Base-by-base conservation (phyloP, 2,329 filamentous ascomycete genomes). In the Colletotrichum australisinense region DNA sequence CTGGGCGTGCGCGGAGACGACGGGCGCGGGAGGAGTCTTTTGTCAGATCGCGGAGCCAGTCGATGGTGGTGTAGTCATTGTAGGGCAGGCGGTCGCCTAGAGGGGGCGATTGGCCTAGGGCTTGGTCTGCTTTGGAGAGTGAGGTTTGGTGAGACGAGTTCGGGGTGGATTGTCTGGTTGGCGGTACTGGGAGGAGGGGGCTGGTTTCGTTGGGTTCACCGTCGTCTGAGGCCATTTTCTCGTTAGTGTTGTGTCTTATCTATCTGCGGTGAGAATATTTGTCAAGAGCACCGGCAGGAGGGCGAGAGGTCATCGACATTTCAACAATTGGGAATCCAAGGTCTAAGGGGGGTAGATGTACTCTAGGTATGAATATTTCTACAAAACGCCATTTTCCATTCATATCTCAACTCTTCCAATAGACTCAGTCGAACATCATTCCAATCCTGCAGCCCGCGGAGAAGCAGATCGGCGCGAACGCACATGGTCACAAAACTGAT, bases 11-110 rank as follows among this genome's bases (percentile, higher is more conserved):
- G 3, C 38, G 59, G 7, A 73, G 30, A 14, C 55, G 35, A 35
- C 58, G 69, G 67, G 79, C 80, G 11, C 81, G 82, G 80, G 67
- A 85, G 83, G n/a, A 88, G 76, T 90, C 88, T 80, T 89, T 90
- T 78, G 90, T 87, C 69, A 91, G 79, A 76, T 90, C 88, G 78
- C 90, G 89, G 11, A 91, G 82, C 89, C 89, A 91, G 79, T 92
- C 89, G 70, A 91, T 91, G 1, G 89, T 90, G 8, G 87, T 88
- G 75, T 92, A 91, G 75, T 91, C 87, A 76, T 90, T 90, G 77
- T 91, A 92, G 0, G 88, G 86, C 24, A 91, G 78, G 64, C 88
- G 81, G 77, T 91, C 89, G 55, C 88, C 88, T 12, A 89, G 32
- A 0, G 67, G 26, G 1, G 60, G 60, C 0, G 67, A 35, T 52